These are phyloP conservation scores for Pestalotiopsis fici DNA, from an alignment of 2,329 filamentous ascomycete species.

Conservation along the genomic window DNA sequence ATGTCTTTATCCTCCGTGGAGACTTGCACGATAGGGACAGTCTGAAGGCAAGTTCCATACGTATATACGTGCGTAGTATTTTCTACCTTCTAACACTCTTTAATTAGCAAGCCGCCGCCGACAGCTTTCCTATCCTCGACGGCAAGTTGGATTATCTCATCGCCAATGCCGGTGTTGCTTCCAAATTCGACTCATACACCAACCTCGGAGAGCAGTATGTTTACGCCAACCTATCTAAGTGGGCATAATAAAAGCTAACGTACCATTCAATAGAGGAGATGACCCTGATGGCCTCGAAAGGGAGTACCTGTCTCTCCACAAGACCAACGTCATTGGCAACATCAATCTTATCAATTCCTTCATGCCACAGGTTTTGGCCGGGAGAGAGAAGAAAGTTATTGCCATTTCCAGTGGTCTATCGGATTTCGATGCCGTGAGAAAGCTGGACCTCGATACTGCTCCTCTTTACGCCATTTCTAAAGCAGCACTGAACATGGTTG, in stretches of 20 bases:
- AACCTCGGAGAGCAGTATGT: slow-evolving; percentile 39
- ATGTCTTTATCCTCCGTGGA: slow-evolving; percentile 47
- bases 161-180: slow-evolving; percentile 45
- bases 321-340: slow-evolving; percentile 51
- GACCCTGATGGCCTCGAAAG: slow-evolving; percentile 9
- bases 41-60: slow-evolving; percentile 26
- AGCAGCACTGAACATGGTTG: slow-evolving; percentile 18
- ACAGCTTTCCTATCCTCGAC: slow-evolving; percentile 31
- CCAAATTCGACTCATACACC: slow-evolving; percentile 26
- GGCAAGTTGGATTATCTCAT: slow-evolving; percentile 53
- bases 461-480: slow-evolving; percentile 49
- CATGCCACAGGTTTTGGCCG: slow-evolving; percentile 50
- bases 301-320: slow-evolving; percentile 5
- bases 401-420: slow-evolving; percentile 49
- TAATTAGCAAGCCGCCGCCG: slow-evolving; percentile 21
- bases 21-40: slow-evolving; percentile 41
- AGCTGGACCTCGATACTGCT: slow-evolving; percentile 24
- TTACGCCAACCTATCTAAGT: neutral
- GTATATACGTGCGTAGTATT: too few relatives aligned
- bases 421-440: slow-evolving; percentile 32
- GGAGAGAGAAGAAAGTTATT: slow-evolving; percentile 53
- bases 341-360: slow-evolving; percentile 54
- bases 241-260: neutral
- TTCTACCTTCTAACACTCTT: neutral
- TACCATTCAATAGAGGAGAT: neutral